Conservation (phyloP, 805 yeast genomes). For the Saccharomyces cerevisiae region DNA sequence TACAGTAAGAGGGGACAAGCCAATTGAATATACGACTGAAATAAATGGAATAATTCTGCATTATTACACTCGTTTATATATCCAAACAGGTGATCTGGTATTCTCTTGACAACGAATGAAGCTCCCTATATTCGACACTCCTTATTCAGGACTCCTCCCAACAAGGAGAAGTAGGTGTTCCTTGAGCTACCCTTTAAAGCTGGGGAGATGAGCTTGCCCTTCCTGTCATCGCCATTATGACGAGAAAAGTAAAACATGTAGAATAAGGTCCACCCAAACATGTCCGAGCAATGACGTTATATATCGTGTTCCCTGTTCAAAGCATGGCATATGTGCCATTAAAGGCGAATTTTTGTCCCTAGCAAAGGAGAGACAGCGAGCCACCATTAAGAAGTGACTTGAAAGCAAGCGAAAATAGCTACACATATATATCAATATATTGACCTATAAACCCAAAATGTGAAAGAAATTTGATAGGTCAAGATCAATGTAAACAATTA, state of each 20-base stretch:
- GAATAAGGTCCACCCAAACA: not conserved
- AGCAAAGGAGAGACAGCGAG: not conserved
- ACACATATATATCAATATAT: no score
- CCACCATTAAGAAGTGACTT: no score
- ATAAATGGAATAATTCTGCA: not conserved
- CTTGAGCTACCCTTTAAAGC: not conserved
- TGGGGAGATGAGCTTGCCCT: not conserved
- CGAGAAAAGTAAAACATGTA: not conserved
- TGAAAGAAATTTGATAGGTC: not conserved
- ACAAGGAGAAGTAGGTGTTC: not conserved
- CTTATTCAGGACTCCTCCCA: not conserved
- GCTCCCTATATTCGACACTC: not conserved
- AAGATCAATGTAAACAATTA: not conserved
- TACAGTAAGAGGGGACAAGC: not conserved
- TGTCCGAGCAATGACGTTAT: not conserved
- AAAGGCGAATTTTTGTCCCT: no score
- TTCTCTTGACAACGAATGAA: not conserved
- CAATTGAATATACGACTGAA: not conserved
- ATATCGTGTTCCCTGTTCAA: not conserved
- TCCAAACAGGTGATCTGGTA: not conserved
- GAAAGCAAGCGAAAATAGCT: no score
- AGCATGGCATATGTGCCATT: not conserved
- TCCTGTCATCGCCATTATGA: not conserved
- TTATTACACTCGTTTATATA: not conserved
- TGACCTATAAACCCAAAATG: no score